These are phyloP conservation scores for Aspergillus bridgeri DNA, from an alignment of 495 filamentous ascomycete genomes.

Conservation along the genomic window DNA sequence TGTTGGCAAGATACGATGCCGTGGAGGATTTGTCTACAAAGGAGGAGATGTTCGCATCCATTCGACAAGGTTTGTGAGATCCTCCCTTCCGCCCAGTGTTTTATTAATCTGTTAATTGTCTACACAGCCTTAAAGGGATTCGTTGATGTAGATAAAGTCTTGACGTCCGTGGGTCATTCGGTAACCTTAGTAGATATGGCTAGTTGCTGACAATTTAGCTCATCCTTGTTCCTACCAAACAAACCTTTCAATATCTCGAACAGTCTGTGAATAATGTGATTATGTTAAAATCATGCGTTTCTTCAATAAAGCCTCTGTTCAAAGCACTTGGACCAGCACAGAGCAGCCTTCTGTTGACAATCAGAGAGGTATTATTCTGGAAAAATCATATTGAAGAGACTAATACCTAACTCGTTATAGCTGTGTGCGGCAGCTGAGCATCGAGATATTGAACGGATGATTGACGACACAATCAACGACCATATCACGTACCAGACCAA, in stretches of 20 bases:
- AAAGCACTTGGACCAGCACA: slow-evolving; percentile 63
- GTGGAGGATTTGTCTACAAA: slow-evolving; percentile 79
- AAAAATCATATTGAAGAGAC: neutral
- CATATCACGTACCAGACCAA: slow-evolving; percentile 74
- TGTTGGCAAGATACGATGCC: slow-evolving; percentile 71
- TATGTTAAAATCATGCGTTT: slow-evolving; percentile 78
- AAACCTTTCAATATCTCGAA: slow-evolving; percentile 63
- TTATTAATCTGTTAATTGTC: slow-evolving; percentile 6
- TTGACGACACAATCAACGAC: slow-evolving; percentile 72
- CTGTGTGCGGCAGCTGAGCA: slow-evolving; percentile 62
- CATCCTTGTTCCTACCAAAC: slow-evolving; percentile 62
- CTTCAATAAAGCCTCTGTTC: slow-evolving; percentile 61
- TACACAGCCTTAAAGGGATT: slow-evolving; percentile 65
- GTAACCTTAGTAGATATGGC: neutral
- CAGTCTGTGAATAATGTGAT: slow-evolving; percentile 84
- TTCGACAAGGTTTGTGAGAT: slow-evolving; percentile 54
- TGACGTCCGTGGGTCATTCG: slow-evolving; percentile 30
- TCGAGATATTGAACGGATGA: slow-evolving; percentile 56
- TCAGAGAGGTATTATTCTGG: slow-evolving; percentile 50
- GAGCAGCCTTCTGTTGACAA: slow-evolving; percentile 61
- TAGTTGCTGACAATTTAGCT: slow-evolving; percentile 47
- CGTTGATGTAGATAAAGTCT: slow-evolving; percentile 46
- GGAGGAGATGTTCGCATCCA: slow-evolving; percentile 81
- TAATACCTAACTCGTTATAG: slow-evolving; percentile 27
- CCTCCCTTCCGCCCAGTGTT: neutral